Base-by-base conservation (phyloP, 371 early-diverging fungal species). In the Mucor irregularis region DNA sequence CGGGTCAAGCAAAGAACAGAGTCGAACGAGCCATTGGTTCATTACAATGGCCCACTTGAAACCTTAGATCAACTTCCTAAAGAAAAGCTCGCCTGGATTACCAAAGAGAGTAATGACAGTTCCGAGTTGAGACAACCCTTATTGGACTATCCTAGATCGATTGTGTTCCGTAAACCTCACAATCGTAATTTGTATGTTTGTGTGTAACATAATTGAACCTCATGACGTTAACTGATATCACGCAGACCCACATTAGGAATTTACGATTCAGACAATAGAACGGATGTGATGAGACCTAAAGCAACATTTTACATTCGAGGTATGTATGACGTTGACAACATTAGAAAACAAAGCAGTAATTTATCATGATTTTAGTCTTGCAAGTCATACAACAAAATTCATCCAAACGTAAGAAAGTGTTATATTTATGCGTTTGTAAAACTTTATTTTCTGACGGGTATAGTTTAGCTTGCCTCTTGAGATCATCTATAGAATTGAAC, bases 251-350 rank as follows among this genome's bases (percentile, higher is more conserved):
- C 48, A 9, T 13, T 56, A 39, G 56, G 48, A 6, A 21, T 48
- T 40, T 38, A 22, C 4, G 5, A 39, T 21, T 30, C 31, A 6
- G 39, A 47, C 10, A 22, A 38, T n/a, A 16, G n/a, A 17, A 19
- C 56, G 3, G 16, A 13, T n/a, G 6, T 38, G 14, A 50, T 31
- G 26, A 48, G 58, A 16, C 44, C 74, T 25, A 74, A 66, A 39
- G 72, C 68, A 10, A 68, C 66, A 45, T 74, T 69, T 53, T 72
- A 72, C 62, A 52, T 74, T 44, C 55, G 70, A 68, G 70, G 78
- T 70, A 60, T 46, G 24, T 25, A 31, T 38, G n/a, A n/a, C n/a
- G n/a, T n/a, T n/a, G n/a, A n/a, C n/a, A 22, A 40, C 21, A 38
- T 25, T 25, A 21, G 7, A 22, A 22, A 10, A 5, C 28, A 39